Percentiles rank a stretch among this genome's conserved stretches.
These are phyloP conservation scores for Pseudogymnoascus sp. DNA, from an alignment of 2,329 filamentous ascomycete species.

Conservation along the genomic window DNA sequence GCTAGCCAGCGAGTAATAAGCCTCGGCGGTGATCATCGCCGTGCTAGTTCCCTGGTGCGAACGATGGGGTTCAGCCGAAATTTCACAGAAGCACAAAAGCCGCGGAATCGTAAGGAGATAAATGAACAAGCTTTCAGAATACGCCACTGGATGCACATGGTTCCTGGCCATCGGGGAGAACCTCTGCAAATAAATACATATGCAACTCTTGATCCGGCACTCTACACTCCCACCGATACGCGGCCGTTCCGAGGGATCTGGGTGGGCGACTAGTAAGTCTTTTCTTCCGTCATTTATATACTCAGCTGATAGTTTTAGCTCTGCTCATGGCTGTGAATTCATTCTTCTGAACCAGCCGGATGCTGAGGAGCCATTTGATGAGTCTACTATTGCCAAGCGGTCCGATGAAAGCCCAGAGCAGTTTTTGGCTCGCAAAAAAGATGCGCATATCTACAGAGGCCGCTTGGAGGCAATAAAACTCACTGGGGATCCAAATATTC, in stretches of 20 bases:
- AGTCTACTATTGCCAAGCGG: constrained; percentile 33
- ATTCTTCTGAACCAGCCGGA: constrained; percentile 71
- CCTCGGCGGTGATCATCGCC: constrained; percentile 33
- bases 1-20: constrained; percentile 41
- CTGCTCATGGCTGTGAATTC: constrained; percentile 81
- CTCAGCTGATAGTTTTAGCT: constrained; percentile 56
- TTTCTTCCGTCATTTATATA: neutral
- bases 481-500: constrained; percentile 85
- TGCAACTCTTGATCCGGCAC: constrained; percentile 59
- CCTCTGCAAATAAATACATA: constrained; percentile 53
- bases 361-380: constrained; percentile 32
- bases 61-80: neutral
- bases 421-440: constrained; percentile 38
- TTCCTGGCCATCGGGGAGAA: constrained; percentile 33
- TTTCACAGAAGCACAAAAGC: constrained; percentile 29
- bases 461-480: constrained; percentile 78
- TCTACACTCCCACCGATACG: constrained; percentile 72
- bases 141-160: constrained; percentile 67
- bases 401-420: constrained; percentile 37
- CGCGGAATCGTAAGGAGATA: constrained; percentile 47
- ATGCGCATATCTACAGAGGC: constrained; percentile 50
- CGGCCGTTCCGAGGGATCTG: constrained; percentile 88
- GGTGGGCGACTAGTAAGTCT: constrained; percentile 42
- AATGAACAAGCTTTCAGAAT: constrained; percentile 66
- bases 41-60: neutral